Conservation (phyloP, 805 yeast genomes). For the Starmerella bombi region DNA sequence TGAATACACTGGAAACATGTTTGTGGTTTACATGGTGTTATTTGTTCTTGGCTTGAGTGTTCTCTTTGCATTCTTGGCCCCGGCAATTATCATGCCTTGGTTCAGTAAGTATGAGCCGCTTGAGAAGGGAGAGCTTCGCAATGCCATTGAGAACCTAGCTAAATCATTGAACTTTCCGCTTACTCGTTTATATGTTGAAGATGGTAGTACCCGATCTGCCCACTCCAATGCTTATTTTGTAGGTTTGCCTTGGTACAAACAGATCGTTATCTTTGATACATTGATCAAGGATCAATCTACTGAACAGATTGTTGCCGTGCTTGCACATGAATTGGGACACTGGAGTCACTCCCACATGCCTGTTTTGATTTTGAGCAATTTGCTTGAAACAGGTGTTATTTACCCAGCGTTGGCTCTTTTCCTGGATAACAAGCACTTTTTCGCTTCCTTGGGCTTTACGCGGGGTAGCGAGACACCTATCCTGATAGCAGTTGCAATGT, state of each 20-base stretch:
- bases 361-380: constrained; percentile 54
- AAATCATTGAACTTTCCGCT: constrained; percentile 68
- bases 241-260: constrained; percentile 94
- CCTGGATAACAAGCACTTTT: constrained; percentile 65
- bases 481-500: constrained; percentile 67
- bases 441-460: constrained; percentile 62
- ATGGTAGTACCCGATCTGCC: constrained; percentile 92
- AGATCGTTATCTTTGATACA: constrained; percentile 87
- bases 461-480: constrained; percentile 46
- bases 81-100: constrained; percentile 79
- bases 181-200: constrained; percentile 72
- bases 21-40: constrained; percentile 66
- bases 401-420: constrained; percentile 70
- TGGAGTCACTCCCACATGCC: constrained; percentile 87
- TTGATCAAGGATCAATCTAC: constrained; percentile 65
- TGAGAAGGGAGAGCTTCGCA: constrained; percentile 76
- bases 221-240: constrained; percentile 95
- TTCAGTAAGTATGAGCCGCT: constrained; percentile 86
- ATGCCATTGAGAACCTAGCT: constrained; percentile 71
- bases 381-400: constrained; percentile 47
- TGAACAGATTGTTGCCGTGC: constrained; percentile 78
- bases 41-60: constrained; percentile 62
- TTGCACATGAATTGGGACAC: constrained; percentile 98
- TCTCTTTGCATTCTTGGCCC: constrained; percentile 59
- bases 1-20: constrained; percentile 59